A percentile compares a stretch with the other conserved stretches of the same genome.
phyloP scores from a whole-genome alignment of 1,284 basidiomycete genomes.

The Polyporus tsugae region DNA sequence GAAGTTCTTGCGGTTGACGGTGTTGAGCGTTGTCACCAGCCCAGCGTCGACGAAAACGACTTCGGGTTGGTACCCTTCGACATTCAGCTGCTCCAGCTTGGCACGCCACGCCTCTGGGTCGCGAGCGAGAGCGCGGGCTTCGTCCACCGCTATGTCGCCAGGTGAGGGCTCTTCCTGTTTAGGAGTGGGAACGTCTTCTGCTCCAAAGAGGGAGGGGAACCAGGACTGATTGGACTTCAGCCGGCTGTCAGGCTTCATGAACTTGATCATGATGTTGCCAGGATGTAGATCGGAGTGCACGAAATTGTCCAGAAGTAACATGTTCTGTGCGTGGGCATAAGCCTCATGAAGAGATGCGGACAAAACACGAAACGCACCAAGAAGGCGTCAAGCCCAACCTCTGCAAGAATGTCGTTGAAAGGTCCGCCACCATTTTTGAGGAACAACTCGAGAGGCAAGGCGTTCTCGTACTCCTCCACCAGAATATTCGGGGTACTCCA shows the following conservation, averaged over 20 bases:
- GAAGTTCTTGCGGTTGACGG: constrained; percentile 89
- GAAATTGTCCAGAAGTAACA: constrained; percentile 98
- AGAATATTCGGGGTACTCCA: constrained; percentile 87
- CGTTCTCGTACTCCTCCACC: constrained; percentile 95
- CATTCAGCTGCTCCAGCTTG: constrained; percentile 71
- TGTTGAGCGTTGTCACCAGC: constrained; percentile 88
- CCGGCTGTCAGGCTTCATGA: constrained; percentile 77
- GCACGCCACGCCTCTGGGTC: constrained; percentile 75
- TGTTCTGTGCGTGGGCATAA: constrained; percentile 69
- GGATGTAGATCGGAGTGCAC: constrained; percentile 96
- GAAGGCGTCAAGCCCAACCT: constrained; percentile 95
- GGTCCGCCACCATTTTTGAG: constrained; percentile 91
- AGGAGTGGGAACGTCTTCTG: not conserved
- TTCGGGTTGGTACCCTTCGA: constrained; percentile 90
- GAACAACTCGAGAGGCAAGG: constrained; percentile 90
- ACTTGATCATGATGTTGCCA: constrained; percentile 98
- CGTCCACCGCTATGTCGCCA: constrained; percentile 78
- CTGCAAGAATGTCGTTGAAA: constrained; percentile 91
- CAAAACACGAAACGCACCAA: constrained; percentile 60
- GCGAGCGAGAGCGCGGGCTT: constrained; percentile 64
- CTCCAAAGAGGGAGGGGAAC: constrained; percentile 50
- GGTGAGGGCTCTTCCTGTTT: not conserved
- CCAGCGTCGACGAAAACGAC: constrained; percentile 98
- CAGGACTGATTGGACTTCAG: constrained; percentile 62
- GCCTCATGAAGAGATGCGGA: not conserved